These are phyloP conservation scores for Fusarium sp. DNA, from an alignment of 2,329 filamentous ascomycete genomes.

Conservation along the genomic window DNA sequence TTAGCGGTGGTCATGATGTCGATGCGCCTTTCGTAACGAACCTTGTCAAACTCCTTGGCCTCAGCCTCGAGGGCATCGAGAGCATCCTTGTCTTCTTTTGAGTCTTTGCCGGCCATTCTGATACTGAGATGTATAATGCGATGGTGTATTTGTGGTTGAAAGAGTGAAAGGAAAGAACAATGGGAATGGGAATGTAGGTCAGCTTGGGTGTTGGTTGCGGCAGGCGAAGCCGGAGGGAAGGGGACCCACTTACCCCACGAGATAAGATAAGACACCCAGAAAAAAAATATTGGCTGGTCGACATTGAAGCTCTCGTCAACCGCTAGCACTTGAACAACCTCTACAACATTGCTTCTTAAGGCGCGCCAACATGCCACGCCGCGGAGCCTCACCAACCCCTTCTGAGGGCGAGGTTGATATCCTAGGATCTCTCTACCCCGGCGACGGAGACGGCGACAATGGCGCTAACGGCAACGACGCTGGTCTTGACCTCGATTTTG, in stretches of 20 bases:
- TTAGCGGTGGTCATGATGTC: constrained; percentile 31
- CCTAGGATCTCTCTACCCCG: constrained; percentile 77
- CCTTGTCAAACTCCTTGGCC: constrained; percentile 92
- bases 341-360: constrained; percentile 8
- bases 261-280: constrained; percentile 53
- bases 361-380: constrained; percentile 69
- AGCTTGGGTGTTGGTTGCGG: constrained; percentile 9
- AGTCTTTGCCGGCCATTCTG: constrained; percentile 51
- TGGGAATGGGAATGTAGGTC: constrained; percentile 1
- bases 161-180: constrained; percentile 7
- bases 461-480: constrained; percentile 49
- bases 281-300: constrained; percentile 49
- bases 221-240: neutral
- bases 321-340: constrained; percentile 8
- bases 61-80: constrained; percentile 85
- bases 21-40: constrained; percentile 48
- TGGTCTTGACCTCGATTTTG: constrained; percentile 65
- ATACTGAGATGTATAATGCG: neutral
- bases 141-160: constrained; percentile 1
- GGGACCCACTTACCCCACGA: constrained; percentile 44
- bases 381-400: constrained; percentile 80
- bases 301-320: constrained; percentile 17
- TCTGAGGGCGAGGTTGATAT: constrained; percentile 97
- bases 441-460: constrained; percentile 62
- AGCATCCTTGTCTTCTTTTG: constrained; percentile 75